Base-by-base conservation (phyloP, 768 basidiomycete species). In the Rickenella mellea region DNA sequence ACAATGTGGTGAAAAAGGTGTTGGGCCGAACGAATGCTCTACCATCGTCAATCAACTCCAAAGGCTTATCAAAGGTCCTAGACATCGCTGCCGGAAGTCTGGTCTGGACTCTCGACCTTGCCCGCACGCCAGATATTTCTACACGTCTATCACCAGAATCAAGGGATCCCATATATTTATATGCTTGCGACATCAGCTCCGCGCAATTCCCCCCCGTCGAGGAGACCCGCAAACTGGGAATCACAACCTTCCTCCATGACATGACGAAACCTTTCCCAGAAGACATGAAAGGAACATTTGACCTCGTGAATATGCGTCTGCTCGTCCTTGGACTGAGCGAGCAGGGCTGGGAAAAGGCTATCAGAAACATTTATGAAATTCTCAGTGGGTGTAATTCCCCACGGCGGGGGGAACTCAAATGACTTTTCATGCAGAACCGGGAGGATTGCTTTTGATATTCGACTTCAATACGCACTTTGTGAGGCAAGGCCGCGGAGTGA, bases 191-290 rank as follows among this genome's bases (percentile, higher is more conserved):
- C 26, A 50, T 48, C 35, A 37, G 48, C n/a, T n/a, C n/a, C n/a
- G 41, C 46, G 1, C 36, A 17, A 17, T 44, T 52, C 37, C 1
- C 5, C 44, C 22, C 42, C n/a, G n/a, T n/a, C n/a, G n/a, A n/a
- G n/a, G n/a, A n/a, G n/a, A n/a, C 40, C 8, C 46, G 45, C 12
- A 27, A 28, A 15, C 2, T 44, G 1, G 48, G 48, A 0, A 28
- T 53, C 33, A 38, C n/a, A 17, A 44, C 52, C 8, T 53, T 53
- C 40, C 20, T 45, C 31, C 52, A 51, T 15, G 52, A 53, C 24
- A 43, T 45, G 14, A 51, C 50, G 4, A 41, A 43, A 31, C 48
- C 47, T 2, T 51, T 53, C 32, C 48, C 43, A 4, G 21, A 14
- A 1, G 45, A 45, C 11, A 26, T 47, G 25, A 41, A 43, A 12